Percentiles rank a stretch among this genome's conserved stretches.
Conservation (phyloP, 164 flowering plant species). For the Liriodendron chinense region DNA sequence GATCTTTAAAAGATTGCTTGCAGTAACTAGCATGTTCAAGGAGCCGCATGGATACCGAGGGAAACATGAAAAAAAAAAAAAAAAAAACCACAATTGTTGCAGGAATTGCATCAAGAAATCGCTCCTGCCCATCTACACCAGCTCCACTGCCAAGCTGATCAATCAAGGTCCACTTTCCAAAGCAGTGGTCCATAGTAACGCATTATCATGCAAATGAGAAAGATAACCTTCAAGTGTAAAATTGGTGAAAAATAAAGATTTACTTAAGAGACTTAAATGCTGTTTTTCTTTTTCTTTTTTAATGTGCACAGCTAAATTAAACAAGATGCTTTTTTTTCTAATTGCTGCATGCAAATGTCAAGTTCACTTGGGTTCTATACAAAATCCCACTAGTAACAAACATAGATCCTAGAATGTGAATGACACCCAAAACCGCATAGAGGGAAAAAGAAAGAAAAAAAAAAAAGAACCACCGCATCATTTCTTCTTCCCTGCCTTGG, state of each 20-base stretch:
- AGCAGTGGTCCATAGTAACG: neutral
- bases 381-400: neutral
- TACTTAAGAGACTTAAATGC: neutral
- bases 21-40: too few relatives aligned
- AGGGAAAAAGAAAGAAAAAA: neutral
- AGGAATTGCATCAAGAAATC: too few relatives aligned
- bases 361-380: neutral
- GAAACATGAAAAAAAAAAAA: too few relatives aligned
- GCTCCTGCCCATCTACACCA: neutral
- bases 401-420: neutral
- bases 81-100: too few relatives aligned
- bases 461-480: conserved; percentile 10
- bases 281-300: too few relatives aligned
- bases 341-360: neutral
- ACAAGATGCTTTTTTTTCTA: neutral
- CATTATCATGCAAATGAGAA: neutral
- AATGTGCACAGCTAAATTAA: neutral
- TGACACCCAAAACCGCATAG: neutral
- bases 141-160: neutral
- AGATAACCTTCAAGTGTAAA: neutral
- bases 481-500: conserved; percentile 29
- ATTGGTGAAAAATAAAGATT: too few relatives aligned
- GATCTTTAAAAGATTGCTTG: too few relatives aligned
- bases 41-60: too few relatives aligned
- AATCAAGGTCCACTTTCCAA: neutral